A percentile compares a stretch with the other conserved stretches of the same genome.
Conservation (phyloP, 2,329 filamentous ascomycete species). For the Diaporthe longicolla region DNA sequence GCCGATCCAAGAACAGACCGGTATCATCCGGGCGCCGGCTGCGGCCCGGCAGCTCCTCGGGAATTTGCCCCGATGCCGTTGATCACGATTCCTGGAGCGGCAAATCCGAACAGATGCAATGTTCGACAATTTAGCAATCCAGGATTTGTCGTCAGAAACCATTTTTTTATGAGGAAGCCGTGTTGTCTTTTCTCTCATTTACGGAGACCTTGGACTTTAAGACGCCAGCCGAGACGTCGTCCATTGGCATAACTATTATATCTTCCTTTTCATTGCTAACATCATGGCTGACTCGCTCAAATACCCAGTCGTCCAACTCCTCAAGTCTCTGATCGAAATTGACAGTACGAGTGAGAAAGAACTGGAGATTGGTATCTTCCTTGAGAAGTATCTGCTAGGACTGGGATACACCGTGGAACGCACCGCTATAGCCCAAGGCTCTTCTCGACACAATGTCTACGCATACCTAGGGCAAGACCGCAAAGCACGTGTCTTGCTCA, state of each 20-base stretch:
- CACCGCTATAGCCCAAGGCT: conserved; percentile 39
- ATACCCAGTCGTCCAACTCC: conserved; percentile 30
- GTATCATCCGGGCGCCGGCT: background rate
- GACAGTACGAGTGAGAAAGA: conserved; percentile 37
- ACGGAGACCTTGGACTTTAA: background rate
- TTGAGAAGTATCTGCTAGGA: conserved; percentile 24
- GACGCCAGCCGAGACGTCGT: background rate
- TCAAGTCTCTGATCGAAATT: conserved; percentile 28
- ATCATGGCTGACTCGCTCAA: background rate
- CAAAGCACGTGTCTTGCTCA: conserved; percentile 51
- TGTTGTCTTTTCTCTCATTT: background rate
- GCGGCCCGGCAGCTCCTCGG: conserved; percentile 7
- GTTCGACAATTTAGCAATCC: background rate
- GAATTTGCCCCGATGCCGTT: background rate
- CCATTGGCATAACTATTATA: background rate
- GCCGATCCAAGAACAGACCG: background rate
- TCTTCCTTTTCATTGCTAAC: background rate
- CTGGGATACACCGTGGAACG: conserved; percentile 36
- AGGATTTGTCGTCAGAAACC: background rate
- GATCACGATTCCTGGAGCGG: background rate
- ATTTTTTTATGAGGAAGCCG: background rate
- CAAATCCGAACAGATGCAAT: background rate
- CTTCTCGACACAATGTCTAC: conserved; percentile 55
- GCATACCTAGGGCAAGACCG: conserved; percentile 53
- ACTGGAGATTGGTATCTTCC: conserved; percentile 33